Base-by-base conservation (phyloP, 352 stramenopile genomes). In the Pythium monospermum region DNA sequence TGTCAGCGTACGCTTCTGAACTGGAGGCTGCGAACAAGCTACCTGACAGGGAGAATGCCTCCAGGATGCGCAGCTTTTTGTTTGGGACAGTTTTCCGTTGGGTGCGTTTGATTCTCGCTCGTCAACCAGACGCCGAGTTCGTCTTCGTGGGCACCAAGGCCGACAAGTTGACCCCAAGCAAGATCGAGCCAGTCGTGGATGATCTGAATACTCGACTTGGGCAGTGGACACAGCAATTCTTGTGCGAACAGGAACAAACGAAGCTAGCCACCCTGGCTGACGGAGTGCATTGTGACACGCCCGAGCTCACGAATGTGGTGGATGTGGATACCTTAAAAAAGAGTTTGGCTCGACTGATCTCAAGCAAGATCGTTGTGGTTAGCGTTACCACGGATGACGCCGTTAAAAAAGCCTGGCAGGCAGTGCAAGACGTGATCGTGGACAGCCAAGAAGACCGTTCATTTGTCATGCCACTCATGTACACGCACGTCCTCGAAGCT, bases 91-190 rank as follows among this genome's bases (percentile, higher is more conserved):
- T 53, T 11, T 53, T 25, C 11, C 46, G 32, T 6, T 53, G 46
- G 32, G 30, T 53, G 22, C 46, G 46, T 10, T 4, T 45, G 11
- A 23, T 53, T 6, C 30, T 31, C 16, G 46, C 46, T 22, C 32
- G 46, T 11, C 26, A 44, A 25, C 46, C 46, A 43, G 35, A 53
- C 8, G 30, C 46, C 46, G 32, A 53, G 31, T 44, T 53, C 25
- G 33, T 44, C 3, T 30, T 53, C 12, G 25, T 53, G 6, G 31
- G 46, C 4, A 44, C 46, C 22, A 53, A 53, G 46, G 7, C 8
- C 12, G 39, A 45, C 18, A 6, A 13, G 4, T n/a, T 45, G 12
- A 27, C 19, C 7, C 18, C 7, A 8, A 16, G 16, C 12, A 6
- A 26, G 28, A 16, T 12, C 8, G 39, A 45, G 16, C 18, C 12